Conservation (phyloP, 176 grass and related monocot species). For the Avena sativa region DNA sequence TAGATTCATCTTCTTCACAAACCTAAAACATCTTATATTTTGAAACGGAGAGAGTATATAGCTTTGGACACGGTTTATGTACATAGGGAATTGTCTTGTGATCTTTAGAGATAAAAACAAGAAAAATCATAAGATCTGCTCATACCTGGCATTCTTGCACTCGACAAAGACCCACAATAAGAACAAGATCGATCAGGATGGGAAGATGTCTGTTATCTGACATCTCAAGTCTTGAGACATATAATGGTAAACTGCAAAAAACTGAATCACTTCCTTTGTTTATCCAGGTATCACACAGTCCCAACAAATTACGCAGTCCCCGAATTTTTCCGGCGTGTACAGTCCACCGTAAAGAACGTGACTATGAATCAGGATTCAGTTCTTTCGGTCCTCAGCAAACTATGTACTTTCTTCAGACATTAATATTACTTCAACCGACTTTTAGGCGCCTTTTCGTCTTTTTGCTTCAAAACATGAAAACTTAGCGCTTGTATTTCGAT, state of each 20-base stretch:
- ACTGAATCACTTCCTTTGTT: conserved; percentile 16
- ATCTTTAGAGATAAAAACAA: not conserved
- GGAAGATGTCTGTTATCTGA: not conserved
- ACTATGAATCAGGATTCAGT: not conserved
- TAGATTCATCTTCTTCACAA: too few species aligned
- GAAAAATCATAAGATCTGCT: not conserved
- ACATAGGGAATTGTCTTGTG: not conserved
- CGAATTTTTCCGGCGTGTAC: not conserved
- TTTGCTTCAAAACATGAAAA: not conserved
- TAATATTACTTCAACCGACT: not conserved
- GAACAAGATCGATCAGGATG: not conserved
- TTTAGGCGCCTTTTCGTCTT: not conserved
- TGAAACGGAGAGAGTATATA: too few species aligned
- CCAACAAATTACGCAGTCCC: not conserved
- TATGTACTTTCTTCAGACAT: conserved; percentile 19
- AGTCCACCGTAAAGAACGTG: not conserved
- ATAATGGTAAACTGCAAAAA: not conserved
- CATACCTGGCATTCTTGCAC: not conserved
- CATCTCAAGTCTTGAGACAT: not conserved
- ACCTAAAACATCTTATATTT: too few species aligned
- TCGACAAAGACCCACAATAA: not conserved
- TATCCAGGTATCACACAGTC: conserved; percentile 8
- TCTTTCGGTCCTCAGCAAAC: conserved; percentile 23
- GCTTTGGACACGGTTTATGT: not conserved
- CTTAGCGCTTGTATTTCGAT: not conserved